phyloP scores from a whole-genome alignment of 2,329 filamentous ascomycete genomes.

The Trichophaea hybrida region DNA sequence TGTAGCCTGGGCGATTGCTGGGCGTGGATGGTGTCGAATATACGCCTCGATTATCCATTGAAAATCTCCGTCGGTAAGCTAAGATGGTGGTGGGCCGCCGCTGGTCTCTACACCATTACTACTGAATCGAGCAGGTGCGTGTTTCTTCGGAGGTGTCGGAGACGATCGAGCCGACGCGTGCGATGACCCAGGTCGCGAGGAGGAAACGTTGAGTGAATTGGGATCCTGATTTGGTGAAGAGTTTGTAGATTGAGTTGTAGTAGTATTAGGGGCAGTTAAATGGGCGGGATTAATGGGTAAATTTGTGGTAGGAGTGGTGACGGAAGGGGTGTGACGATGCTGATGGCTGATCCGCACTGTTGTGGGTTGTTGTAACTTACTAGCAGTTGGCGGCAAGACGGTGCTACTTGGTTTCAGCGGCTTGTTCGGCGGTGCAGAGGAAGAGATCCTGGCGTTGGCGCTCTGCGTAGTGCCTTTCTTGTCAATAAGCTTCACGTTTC shows the following conservation, averaged over 20 bases:
- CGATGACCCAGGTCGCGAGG: conserved; percentile 8
- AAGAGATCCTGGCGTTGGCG: neutral
- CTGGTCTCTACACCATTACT: conserved; percentile 29
- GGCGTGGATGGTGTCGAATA: conserved; percentile 19
- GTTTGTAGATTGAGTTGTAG: neutral
- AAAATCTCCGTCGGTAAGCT: conserved; percentile 22
- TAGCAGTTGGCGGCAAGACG: neutral
- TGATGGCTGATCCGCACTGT: neutral
- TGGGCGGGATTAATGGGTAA: neutral
- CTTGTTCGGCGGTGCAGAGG: neutral
- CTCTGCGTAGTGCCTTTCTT: neutral
- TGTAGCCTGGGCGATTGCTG: conserved; percentile 16
- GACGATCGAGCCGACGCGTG: conserved; percentile 1
- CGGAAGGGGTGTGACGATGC: neutral
- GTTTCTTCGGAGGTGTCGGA: conserved; percentile 6
- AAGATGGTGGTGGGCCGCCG: conserved; percentile 27
- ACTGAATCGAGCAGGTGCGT: conserved; percentile 25
- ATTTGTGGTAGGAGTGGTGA: neutral
- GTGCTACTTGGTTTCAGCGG: neutral
- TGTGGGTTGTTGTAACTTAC: neutral
- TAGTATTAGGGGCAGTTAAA: neutral
- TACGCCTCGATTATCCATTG: conserved; percentile 21
- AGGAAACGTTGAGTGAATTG: neutral
- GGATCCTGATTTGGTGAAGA: neutral
- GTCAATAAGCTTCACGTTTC: neutral